phyloP scores from a whole-genome alignment of 495 filamentous ascomycete species.

The Haplographium delicatum region DNA sequence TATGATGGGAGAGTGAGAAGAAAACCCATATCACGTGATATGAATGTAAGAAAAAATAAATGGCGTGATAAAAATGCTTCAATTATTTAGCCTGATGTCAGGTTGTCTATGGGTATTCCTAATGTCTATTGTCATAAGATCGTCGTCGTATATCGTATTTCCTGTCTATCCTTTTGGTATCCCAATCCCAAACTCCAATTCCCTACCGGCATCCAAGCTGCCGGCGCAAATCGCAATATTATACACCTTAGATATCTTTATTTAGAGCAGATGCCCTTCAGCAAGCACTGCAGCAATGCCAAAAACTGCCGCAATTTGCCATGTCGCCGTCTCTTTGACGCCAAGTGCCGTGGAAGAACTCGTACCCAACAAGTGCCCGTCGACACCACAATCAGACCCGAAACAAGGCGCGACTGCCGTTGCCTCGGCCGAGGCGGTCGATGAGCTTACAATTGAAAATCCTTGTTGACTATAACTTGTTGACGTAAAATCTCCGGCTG shows the following conservation, averaged over 20 bases:
- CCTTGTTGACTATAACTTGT: conserved; percentile 21
- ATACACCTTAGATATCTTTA: too few species aligned
- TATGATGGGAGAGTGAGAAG: too few species aligned
- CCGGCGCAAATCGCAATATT: too few species aligned
- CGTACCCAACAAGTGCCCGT: conserved; percentile 12
- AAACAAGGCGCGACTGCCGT: background rate
- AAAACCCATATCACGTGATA: too few species aligned
- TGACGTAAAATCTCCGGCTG: conserved; percentile 5
- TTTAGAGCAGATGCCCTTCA: conserved; percentile 4
- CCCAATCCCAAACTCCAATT: too few species aligned
- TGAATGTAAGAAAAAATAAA: too few species aligned
- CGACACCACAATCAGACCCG: background rate
- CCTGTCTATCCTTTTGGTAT: too few species aligned
- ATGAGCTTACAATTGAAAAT: conserved; percentile 10
- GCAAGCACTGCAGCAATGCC: background rate
- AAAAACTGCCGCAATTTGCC: background rate
- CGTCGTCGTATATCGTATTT: background rate
- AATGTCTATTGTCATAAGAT: background rate
- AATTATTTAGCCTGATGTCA: background rate
- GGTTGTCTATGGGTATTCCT: background rate
- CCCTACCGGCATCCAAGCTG: too few species aligned
- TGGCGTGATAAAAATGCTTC: background rate
- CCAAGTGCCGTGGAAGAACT: conserved; percentile 8
- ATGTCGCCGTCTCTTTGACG: conserved; percentile 6
- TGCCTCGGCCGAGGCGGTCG: background rate